Conservation (phyloP, 129 eudicot species). For the Lactuca sativa region DNA sequence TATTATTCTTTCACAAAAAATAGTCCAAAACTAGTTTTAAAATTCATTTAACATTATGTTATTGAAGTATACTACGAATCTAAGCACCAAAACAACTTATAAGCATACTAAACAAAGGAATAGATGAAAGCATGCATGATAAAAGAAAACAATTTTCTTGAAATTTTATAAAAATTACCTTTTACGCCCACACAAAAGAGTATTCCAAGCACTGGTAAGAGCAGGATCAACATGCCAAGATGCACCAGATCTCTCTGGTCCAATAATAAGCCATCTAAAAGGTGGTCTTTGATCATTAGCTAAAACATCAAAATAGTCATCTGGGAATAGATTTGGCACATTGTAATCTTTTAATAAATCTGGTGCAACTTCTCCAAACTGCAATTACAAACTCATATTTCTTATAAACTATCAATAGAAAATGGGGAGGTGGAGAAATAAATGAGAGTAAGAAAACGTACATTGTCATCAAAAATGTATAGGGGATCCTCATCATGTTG, state of each 20-base stretch:
- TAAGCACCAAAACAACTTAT: too few species aligned
- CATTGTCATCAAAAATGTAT: constrained; percentile 90
- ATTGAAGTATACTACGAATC: neutral
- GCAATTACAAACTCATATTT: constrained; percentile 30
- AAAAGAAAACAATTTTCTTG: neutral
- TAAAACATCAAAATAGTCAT: constrained; percentile 82
- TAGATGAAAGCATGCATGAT: too few species aligned
- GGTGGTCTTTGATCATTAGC: constrained; percentile 78
- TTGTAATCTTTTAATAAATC: constrained; percentile 72
- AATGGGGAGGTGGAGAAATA: neutral
- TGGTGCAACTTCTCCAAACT: constrained; percentile 97
- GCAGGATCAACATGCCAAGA: constrained; percentile 99
- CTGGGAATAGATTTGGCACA: constrained; percentile 85
- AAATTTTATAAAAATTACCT: constrained; percentile 42
- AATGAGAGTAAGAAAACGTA: constrained; percentile 23
- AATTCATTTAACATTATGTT: too few species aligned
- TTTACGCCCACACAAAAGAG: constrained; percentile 86
- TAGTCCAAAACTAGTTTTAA: too few species aligned
- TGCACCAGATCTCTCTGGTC: constrained; percentile 99
- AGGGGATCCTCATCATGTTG: constrained; percentile 99
- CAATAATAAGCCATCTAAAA: constrained; percentile 93
- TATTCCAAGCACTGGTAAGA: constrained; percentile 96
- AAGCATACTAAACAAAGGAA: neutral
- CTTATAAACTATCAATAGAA: constrained; percentile 14
- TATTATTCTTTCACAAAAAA: too few species aligned